Base-by-base conservation (phyloP, 2,329 filamentous ascomycete species). In the Tolypocladium tundrense region DNA sequence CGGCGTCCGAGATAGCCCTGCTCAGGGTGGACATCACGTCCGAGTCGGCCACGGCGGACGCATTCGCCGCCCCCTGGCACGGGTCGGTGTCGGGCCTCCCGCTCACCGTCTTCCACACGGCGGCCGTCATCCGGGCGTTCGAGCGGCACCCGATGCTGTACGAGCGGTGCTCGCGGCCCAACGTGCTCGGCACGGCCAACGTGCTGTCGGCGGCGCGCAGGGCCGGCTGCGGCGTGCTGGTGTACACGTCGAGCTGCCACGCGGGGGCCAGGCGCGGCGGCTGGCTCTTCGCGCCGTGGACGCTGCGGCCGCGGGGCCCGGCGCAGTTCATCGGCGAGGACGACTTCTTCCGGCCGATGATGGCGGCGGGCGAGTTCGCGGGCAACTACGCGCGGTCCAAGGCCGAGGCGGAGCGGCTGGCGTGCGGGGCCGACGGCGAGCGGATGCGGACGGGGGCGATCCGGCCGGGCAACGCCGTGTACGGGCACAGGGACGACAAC, bases 71-170 rank as follows among this genome's bases (percentile, higher is more conserved):
- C 27, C 70, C 75, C 6, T 84, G 82, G 81, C 69, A 73, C 2
- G 54, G 66, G 2, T 65, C 67, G 1, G 70, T 75, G 6, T 70
- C 75, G 6, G 53, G 67, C 5, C 70, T 77, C 4, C 80, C 81
- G 1, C 68, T 84, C 31, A 83, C 80, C 1, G 80, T 84, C 16
- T 82, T 80, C 63, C 81, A 84, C 68, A 83, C 77, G 0, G 81
- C 80, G 2, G 81, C 81, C 1, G 72, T 76, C 6, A 83, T 84
- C 59, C 71, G 79, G 13, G 75, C 79, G 0, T 74, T 72, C 19
- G 80, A 84, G 57, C 75, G 81, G 8, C 72, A 74, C 54, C 64
- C 66, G 52, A 67, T 72, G 39, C 70, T 78, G 39, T 80, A 83
- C 60, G 66, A 71, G 31, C 73, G 75, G 33, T 73, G 74, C 57